Conservation (phyloP, 2,329 filamentous ascomycete genomes). For the Cordyceps cicadae region DNA sequence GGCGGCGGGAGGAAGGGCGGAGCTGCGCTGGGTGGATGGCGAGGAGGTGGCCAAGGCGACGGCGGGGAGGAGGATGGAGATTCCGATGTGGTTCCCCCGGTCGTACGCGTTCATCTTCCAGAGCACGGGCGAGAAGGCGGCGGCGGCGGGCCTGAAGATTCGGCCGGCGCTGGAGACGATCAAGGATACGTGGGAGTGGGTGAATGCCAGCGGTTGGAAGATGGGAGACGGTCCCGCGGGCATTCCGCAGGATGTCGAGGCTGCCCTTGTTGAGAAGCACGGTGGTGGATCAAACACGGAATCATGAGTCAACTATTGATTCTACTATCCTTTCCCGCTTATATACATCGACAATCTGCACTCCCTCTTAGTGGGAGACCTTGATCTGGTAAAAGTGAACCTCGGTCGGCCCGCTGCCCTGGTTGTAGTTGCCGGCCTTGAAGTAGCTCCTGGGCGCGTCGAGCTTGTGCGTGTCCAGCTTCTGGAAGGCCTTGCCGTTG, state of each 20-base stretch:
- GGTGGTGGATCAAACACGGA: neutral
- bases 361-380: slow-evolving; percentile 13
- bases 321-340: neutral
- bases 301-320: neutral
- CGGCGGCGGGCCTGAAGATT: slow-evolving; percentile 1
- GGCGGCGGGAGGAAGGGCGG: neutral
- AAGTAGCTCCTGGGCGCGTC: slow-evolving; percentile 27
- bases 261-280: neutral
- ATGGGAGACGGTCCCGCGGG: neutral
- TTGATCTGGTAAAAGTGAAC: slow-evolving; percentile 18
- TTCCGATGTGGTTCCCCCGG: slow-evolving; percentile 11
- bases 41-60: slow-evolving; percentile 8
- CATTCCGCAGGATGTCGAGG: slow-evolving; percentile 4
- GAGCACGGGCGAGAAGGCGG: slow-evolving; percentile 1
- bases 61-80: slow-evolving; percentile 2
- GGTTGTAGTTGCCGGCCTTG: slow-evolving; percentile 32
- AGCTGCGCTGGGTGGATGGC: slow-evolving; percentile 9
- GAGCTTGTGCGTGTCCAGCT: slow-evolving; percentile 22
- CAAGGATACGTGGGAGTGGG: slow-evolving; percentile 12
- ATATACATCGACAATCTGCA: neutral
- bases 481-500: slow-evolving; percentile 20
- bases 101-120: neutral
- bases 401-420: slow-evolving; percentile 20
- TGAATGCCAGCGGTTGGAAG: slow-evolving; percentile 2
- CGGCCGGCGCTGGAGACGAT: slow-evolving; percentile 8